Evolutionary conservation across 1,139 yeast genomes (phyloP).

Genomic region (Citeromyces siamensis): DNA sequence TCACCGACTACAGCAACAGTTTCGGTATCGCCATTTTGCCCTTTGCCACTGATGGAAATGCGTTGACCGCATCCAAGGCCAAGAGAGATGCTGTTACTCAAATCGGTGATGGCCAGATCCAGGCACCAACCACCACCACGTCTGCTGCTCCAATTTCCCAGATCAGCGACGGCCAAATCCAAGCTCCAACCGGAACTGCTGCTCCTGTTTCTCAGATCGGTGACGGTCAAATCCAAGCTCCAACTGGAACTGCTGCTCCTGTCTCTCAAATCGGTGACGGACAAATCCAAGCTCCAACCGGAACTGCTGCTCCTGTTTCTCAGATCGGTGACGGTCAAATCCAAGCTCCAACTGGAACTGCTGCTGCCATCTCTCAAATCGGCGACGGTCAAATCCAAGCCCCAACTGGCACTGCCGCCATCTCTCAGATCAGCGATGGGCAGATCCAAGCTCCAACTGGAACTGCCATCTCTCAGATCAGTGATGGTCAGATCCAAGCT

Average conservation of each 20-base stretch:
- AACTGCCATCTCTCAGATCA: constrained; percentile 23
- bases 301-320: constrained; percentile 20
- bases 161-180: constrained; percentile 53
- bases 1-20: constrained; percentile 43
- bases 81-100: constrained; percentile 23
- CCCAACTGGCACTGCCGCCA: constrained; percentile 18
- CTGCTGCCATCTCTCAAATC: constrained; percentile 18
- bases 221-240: constrained; percentile 36
- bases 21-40: constrained; percentile 67
- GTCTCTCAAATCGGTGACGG: constrained; percentile 33
- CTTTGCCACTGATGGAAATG: constrained; percentile 23
- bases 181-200: constrained; percentile 23
- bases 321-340: constrained; percentile 29
- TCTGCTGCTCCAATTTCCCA: constrained; percentile 33
- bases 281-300: constrained; percentile 29
- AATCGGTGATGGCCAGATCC: constrained; percentile 31
- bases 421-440: constrained; percentile 12
- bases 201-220: constrained; percentile 27
- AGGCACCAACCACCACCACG: constrained; percentile 25
- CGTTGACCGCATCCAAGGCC: constrained; percentile 15
- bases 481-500: constrained; percentile 28
- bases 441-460: constrained; percentile 12
- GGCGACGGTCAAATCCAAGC: constrained; percentile 26
- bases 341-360: constrained; percentile 13
- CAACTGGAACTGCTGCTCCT: constrained; percentile 12